Evolutionary conservation across 352 stramenopile genomes (phyloP).

Genomic region (Phytophthora nicotianae): DNA sequence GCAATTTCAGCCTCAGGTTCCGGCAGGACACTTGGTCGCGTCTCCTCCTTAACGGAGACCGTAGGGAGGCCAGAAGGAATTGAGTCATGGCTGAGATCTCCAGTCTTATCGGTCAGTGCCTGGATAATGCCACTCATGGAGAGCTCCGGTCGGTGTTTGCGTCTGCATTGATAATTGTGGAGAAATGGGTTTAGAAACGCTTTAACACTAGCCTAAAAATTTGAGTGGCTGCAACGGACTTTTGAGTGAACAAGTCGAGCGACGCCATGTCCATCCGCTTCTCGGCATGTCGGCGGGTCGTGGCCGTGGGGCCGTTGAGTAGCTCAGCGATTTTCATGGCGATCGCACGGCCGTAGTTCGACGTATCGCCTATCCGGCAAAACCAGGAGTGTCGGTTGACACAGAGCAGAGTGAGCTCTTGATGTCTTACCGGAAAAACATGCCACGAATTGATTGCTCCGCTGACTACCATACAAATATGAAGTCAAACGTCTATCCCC

Average conservation of each 20-base stretch:
- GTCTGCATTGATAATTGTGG: slow-evolving; percentile 23
- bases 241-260: slow-evolving; percentile 50
- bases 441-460: slow-evolving; percentile 15
- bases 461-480: slow-evolving; percentile 28
- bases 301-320: slow-evolving; percentile 22
- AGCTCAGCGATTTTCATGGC: slow-evolving; percentile 48
- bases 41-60: slow-evolving; percentile 16
- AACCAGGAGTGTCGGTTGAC: slow-evolving; percentile 29
- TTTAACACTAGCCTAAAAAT: background rate
- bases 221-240: slow-evolving; percentile 16
- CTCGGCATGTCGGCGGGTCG: slow-evolving; percentile 6
- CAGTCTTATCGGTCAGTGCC: slow-evolving; percentile 29
- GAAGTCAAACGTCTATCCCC: slow-evolving; percentile 5
- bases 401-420: slow-evolving; percentile 31
- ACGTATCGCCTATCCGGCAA: slow-evolving; percentile 9
- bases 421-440: slow-evolving; percentile 32
- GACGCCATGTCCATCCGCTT: slow-evolving; percentile 64
- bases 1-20: slow-evolving; percentile 1
- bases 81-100: background rate
- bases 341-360: background rate
- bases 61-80: background rate
- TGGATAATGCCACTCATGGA: slow-evolving; percentile 62
- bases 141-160: slow-evolving; percentile 37
- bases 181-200: slow-evolving; percentile 1
- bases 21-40: background rate